Base-by-base conservation (phyloP, 163 green algal species). In the Scenedesmus sp. region DNA sequence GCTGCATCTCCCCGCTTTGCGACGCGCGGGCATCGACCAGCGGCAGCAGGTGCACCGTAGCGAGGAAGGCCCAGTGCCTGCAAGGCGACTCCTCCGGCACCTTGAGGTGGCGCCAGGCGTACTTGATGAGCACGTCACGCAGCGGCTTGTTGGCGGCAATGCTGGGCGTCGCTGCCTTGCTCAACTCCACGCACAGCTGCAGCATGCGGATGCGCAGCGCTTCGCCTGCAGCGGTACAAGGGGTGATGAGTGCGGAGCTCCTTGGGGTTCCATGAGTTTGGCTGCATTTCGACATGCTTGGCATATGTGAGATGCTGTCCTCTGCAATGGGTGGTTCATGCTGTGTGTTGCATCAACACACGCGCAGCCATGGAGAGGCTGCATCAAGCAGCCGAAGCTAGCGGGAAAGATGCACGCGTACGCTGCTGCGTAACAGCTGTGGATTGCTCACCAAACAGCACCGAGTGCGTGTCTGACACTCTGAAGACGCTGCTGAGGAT, bases 51-150 rank as follows among this genome's bases (percentile, higher is more conserved):
- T 90, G 85, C 26, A 90, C 85, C 0, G 49, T 90, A 6, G 85
- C 85, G 6, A 90, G 85, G 85, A 90, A 90, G 6, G 85, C 85
- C 85, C 85, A 90, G 33, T 51, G 26, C 53, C 85, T 61, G 81
- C 72, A 81, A 12, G 35, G 37, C 18, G 80, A 88, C 44, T 99
- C 96, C 43, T 98, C 95, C 13, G 87, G 87, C 93, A 90, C 85
- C 30, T 98, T 98, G 20, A 99, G 94, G 91, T 98, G 95, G 89
- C 97, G 96, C 97, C 98, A 99, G 0, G 95, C 95, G 90, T 97
- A 98, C 90, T 98, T 97, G 72, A 99, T 98, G 0, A 99, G 87
- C 9, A 61, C 87, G 24, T 89, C 70, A 5, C 88, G 42, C 85
- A 91, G 81, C 53, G 33, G 33, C 46, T 59, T 76, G 83, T 82